These are phyloP conservation scores for Magnusiomyces paraingens DNA, from an alignment of 1,139 yeast species.

Conservation along the genomic window DNA sequence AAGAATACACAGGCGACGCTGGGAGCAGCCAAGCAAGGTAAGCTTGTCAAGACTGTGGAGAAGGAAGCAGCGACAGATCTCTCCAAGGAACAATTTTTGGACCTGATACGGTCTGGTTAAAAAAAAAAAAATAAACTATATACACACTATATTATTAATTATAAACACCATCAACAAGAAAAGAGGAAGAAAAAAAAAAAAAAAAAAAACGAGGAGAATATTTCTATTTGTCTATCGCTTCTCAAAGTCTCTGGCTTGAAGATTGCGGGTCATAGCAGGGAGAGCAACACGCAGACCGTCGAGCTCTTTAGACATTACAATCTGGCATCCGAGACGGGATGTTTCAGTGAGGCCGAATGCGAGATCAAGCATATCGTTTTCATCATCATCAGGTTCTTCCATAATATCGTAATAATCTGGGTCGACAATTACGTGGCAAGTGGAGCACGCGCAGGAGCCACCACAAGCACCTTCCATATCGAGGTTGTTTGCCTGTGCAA, in stretches of 20 bases:
- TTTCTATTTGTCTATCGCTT: slow-evolving; percentile 19
- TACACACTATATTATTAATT: not conserved
- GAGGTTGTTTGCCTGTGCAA: slow-evolving; percentile 86
- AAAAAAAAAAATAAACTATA: not conserved
- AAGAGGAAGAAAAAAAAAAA: not conserved
- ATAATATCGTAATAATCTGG: slow-evolving; percentile 86
- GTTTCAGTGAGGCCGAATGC: slow-evolving; percentile 93
- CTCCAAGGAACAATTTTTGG: slow-evolving; percentile 84
- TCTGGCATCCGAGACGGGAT: slow-evolving; percentile 94
- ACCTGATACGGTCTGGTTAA: slow-evolving; percentile 77
- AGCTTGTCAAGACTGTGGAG: slow-evolving; percentile 31
- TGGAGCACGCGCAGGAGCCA: slow-evolving; percentile 97
- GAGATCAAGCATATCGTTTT: slow-evolving; percentile 94
- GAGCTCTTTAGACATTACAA: slow-evolving; percentile 77
- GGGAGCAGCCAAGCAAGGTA: slow-evolving; percentile 10
- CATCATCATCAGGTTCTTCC: slow-evolving; percentile 96
- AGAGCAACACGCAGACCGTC: slow-evolving; percentile 94
- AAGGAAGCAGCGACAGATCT: slow-evolving; percentile 69
- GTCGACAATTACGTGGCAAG: slow-evolving; percentile 93
- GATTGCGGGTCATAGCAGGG: slow-evolving; percentile 95
- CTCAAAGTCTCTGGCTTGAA: slow-evolving; percentile 69
- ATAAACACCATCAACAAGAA: not conserved
- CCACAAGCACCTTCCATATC: slow-evolving; percentile 99
- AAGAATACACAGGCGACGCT: slow-evolving; percentile 35
- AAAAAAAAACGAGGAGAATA: not conserved